These are phyloP conservation scores for Lindgomyces ingoldianus DNA, from an alignment of 495 filamentous ascomycete genomes.

Conservation along the genomic window DNA sequence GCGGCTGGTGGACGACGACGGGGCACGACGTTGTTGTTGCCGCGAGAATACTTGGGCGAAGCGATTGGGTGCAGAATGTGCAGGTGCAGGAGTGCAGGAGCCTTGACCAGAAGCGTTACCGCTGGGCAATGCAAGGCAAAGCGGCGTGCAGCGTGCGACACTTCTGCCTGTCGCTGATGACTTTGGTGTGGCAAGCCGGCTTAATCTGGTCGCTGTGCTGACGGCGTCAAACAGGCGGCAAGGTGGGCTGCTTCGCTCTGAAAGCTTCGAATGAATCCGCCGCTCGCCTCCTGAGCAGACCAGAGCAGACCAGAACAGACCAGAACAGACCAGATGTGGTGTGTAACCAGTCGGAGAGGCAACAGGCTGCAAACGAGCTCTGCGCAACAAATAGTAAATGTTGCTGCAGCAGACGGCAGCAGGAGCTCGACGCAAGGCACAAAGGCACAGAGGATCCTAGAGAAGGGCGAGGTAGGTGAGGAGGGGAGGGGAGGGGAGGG, in stretches of 20 bases:
- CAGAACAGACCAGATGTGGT: too few species aligned
- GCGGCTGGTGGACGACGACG: conserved; percentile 6
- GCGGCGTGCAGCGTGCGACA: conserved; percentile 15
- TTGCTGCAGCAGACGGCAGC: conserved; percentile 2
- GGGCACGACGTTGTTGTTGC: conserved; percentile 30
- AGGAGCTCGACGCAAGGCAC: neutral
- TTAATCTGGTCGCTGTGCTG: conserved; percentile 23
- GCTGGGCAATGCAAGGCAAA: conserved; percentile 34
- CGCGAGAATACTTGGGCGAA: conserved; percentile 9
- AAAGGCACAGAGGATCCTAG: conserved; percentile 9
- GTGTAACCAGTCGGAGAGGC: conserved; percentile 15
- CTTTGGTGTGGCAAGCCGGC: conserved; percentile 7
- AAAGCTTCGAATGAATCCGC: neutral
- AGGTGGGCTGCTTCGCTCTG: neutral
- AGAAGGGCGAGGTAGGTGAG: neutral
- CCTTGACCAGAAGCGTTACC: conserved; percentile 35
- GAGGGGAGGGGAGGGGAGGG: neutral
- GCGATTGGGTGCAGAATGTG: conserved; percentile 34
- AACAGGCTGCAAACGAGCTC: conserved; percentile 3
- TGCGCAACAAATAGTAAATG: neutral
- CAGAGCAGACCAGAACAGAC: too few species aligned
- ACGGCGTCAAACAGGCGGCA: conserved; percentile 1
- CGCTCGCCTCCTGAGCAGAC: conserved; percentile 24
- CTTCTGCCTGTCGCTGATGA: conserved; percentile 30
- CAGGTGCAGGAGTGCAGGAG: conserved; percentile 27